A percentile compares a stretch with the other conserved stretches of the same genome.
phyloP scores from a whole-genome alignment of 805 yeast genomes.

The Isabelozyma heimii region DNA sequence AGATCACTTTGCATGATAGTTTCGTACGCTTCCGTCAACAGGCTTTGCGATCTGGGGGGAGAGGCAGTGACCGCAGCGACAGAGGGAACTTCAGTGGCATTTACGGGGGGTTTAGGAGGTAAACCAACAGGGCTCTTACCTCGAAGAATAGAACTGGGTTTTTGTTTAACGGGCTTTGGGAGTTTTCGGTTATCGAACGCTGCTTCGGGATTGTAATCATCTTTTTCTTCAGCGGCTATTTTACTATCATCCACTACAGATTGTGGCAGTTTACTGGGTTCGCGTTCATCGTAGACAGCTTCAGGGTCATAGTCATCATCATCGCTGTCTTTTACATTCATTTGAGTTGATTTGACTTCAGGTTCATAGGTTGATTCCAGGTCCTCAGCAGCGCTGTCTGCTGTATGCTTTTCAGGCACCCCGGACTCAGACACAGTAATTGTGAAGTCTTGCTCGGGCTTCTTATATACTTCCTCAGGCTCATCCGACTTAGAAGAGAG shows the following conservation, averaged over 20 bases:
- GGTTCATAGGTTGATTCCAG: conserved; percentile 9
- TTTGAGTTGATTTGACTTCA: neutral
- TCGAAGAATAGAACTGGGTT: conserved; percentile 5
- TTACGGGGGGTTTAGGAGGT: conserved; percentile 28
- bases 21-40: conserved; percentile 31
- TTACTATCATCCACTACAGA: conserved; percentile 8
- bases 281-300: neutral
- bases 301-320: conserved; percentile 9
- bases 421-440: too few species aligned
- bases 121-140: conserved; percentile 16
- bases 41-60: conserved; percentile 11
- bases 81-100: conserved; percentile 4
- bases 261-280: too few species aligned
- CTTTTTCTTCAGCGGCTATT: conserved; percentile 19
- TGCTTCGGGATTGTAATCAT: conserved; percentile 28
- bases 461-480: neutral
- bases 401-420: too few species aligned
- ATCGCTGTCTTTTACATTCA: neutral
- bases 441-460: neutral
- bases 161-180: conserved; percentile 9
- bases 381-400: neutral
- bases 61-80: conserved; percentile 1
- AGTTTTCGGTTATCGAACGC: conserved; percentile 5
- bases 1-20: conserved; percentile 35
- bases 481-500: neutral